phyloP scores from a whole-genome alignment of 805 yeast genomes.

The Danielozyma ontarioensis region DNA sequence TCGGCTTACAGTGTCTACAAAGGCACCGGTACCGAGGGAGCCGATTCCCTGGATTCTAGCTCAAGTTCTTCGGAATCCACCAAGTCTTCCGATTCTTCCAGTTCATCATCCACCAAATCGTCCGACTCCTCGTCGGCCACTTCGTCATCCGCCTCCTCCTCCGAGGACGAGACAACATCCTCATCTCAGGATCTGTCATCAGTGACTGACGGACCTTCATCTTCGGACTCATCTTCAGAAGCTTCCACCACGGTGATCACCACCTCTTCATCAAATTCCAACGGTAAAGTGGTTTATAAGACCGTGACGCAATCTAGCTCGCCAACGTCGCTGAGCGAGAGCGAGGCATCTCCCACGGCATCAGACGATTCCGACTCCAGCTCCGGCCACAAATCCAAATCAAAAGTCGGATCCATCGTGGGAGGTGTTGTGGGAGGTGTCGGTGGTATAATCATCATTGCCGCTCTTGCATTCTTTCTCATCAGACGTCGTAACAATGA shows the following conservation, averaged over 20 bases:
- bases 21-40: slow-evolving; percentile 16
- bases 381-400: slow-evolving; percentile 3
- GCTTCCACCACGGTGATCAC: not conserved
- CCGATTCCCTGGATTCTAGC: slow-evolving; percentile 2
- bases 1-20: slow-evolving; percentile 24
- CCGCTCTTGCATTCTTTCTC: slow-evolving; percentile 7
- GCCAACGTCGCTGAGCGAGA: not conserved
- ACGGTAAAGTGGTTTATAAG: not conserved
- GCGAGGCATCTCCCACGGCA: slow-evolving; percentile 1
- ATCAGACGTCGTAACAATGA: slow-evolving; percentile 9
- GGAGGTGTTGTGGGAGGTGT: slow-evolving; percentile 17
- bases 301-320: not conserved
- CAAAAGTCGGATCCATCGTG: slow-evolving; percentile 12
- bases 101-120: slow-evolving; percentile 6
- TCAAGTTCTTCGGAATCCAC: slow-evolving; percentile 4
- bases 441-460: slow-evolving; percentile 8
- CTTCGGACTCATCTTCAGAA: not conserved
- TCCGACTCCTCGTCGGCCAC: slow-evolving; percentile 5
- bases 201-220: not conserved
- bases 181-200: not conserved
- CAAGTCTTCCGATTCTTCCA: slow-evolving; percentile 5
- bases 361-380: slow-evolving; percentile 1
- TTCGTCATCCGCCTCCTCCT: slow-evolving; percentile 2
- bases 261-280: not conserved
- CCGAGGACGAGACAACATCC: not conserved